Evolutionary conservation across 2,329 filamentous ascomycete genomes (phyloP).

Genomic region (Orbilia oligospora): DNA sequence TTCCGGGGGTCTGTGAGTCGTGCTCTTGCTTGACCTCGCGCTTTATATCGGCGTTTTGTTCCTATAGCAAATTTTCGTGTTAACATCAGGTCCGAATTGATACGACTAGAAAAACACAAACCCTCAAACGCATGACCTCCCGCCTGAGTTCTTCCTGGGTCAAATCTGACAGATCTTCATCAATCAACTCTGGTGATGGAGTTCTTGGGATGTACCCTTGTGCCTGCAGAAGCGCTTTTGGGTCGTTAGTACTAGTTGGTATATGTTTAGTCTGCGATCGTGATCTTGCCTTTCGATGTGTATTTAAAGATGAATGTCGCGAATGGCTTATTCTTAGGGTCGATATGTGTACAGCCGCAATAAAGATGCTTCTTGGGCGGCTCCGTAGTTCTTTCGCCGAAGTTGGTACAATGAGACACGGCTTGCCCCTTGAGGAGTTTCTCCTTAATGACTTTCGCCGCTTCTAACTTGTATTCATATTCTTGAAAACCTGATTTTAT

Average conservation of each 20-base stretch:
- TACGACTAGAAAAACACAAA: not conserved
- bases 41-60: not conserved
- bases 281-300: conserved; percentile 23
- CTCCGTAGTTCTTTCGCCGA: not conserved
- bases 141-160: not conserved
- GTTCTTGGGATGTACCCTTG: conserved; percentile 26
- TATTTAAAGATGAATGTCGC: conserved; percentile 33
- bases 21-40: too few species aligned
- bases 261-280: not conserved
- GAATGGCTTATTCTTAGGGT: conserved; percentile 12
- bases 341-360: too few species aligned
- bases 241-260: not conserved
- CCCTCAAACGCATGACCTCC: conserved; percentile 35
- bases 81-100: not conserved
- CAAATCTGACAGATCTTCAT: conserved; percentile 12
- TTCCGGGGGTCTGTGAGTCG: too few species aligned
- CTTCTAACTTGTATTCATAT: not conserved
- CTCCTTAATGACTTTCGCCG: not conserved
- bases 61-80: not conserved
- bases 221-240: conserved; percentile 15
- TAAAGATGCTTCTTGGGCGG: too few species aligned
- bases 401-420: conserved; percentile 12
- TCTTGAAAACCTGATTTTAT: too few species aligned
- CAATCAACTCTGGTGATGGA: conserved; percentile 1
- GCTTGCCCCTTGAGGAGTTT: conserved; percentile 12